Conservation (phyloP, 108 stramenopile species). For the Skeletonema costatum region DNA sequence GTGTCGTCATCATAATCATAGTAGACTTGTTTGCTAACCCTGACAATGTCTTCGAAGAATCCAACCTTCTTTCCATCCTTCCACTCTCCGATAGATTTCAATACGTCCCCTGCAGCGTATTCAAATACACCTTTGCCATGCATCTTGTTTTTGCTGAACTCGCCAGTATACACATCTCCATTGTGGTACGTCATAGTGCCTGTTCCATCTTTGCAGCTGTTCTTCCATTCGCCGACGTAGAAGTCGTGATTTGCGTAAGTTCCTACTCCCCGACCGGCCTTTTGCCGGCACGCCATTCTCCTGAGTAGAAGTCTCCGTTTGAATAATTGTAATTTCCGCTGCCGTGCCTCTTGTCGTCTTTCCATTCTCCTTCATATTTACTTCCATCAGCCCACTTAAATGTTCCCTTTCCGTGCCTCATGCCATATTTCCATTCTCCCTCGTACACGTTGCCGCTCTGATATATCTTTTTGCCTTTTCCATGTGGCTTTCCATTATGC, state of each 20-base stretch:
- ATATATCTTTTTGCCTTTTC: too few species aligned
- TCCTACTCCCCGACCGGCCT: slow-evolving; percentile 46
- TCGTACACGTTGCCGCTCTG: background rate
- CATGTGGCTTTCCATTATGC: too few species aligned
- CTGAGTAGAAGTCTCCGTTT: slow-evolving; percentile 64
- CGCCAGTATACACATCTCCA: background rate
- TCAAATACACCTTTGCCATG: slow-evolving; percentile 29
- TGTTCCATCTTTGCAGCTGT: background rate
- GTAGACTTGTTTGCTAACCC: background rate
- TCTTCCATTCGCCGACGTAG: background rate
- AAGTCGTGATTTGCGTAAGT: slow-evolving; percentile 34
- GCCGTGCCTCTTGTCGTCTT: too few species aligned
- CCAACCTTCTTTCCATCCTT: slow-evolving; percentile 36
- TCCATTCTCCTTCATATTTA: too few species aligned
- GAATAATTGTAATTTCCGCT: too few species aligned
- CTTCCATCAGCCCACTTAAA: slow-evolving; percentile 9
- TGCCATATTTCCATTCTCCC: too few species aligned
- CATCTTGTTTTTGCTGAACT: slow-evolving; percentile 23
- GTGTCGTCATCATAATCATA: background rate
- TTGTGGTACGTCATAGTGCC: background rate
- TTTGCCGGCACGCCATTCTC: slow-evolving; percentile 46
- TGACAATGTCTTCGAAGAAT: background rate
- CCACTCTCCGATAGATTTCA: slow-evolving; percentile 48
- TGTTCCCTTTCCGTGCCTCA: background rate
- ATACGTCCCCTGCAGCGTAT: slow-evolving; percentile 44